Base-by-base conservation (phyloP, 140 eudicot genomes). In the Oenanthe javanica region DNA sequence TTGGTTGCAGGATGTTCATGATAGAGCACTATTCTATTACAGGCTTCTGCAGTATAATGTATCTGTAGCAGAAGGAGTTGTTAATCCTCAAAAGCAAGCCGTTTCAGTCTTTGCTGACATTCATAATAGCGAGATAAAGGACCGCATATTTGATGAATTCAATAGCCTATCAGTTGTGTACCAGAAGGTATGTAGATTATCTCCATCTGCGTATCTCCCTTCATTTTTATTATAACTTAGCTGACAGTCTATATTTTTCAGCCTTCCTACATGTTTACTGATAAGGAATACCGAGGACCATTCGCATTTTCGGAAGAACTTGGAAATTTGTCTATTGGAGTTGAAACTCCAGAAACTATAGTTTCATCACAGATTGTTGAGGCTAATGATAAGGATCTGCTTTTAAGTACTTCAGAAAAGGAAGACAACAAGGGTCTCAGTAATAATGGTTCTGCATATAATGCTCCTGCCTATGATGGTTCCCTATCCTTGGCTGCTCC, bases 221-320 rank as follows among this genome's bases (percentile, higher is more conserved):
- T 67, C n/a, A 67, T 67, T 14, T 38, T 21, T 67, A 67, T 67
- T 11, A 1, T 36, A 27, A 67, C 21, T 67, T 31, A 10, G 43
- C 72, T 77, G 69, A 75, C 73, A 43, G 38, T 16, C 49, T 42
- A 79, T 48, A 27, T 45, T 48, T 84, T 59, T 89, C 95, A 94
- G 99, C 99, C 99, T 61, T 88, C 97, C 31, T 94, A 90, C 89
- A 87, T 94, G 97, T 94, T 94, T 84, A 95, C 97, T 72, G 99
- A 95, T 49, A 95, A 95, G 86, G 99, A 95, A 80, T 92, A 95
- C 83, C 89, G 95, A 88, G 99, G 97, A 51, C 92, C 99, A 77
- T 95, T 89, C 86, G 96, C 91, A 46, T 92, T 92, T 83, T 89
- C 95, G 12, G 99, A 95, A 77, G 99, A 92, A 78, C 79, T 88